Percentiles rank a stretch among this genome's conserved stretches.
Conservation (phyloP, 2,329 filamentous ascomycete genomes). For the Fusarium sambucinum region DNA sequence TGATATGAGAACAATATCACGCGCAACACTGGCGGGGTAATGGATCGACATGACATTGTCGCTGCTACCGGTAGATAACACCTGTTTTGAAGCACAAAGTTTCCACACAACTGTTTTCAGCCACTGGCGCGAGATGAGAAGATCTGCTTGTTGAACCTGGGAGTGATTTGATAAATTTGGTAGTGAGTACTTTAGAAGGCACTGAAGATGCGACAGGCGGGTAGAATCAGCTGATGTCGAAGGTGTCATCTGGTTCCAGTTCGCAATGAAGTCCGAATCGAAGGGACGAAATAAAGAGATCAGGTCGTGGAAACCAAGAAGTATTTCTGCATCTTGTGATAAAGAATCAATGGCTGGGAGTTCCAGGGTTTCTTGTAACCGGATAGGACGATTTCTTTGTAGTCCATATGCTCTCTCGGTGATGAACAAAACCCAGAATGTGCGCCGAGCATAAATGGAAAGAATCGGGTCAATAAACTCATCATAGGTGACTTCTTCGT, state of each 20-base stretch:
- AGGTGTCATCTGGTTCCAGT: constrained; percentile 45
- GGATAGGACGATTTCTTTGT: constrained; percentile 49
- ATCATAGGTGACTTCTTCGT: constrained; percentile 48
- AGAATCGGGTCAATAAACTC: neutral
- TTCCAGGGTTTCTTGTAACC: constrained; percentile 41
- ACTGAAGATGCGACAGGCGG: constrained; percentile 21
- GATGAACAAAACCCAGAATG: constrained; percentile 51
- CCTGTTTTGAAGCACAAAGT: constrained; percentile 42
- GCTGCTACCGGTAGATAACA: constrained; percentile 23
- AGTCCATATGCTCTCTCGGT: constrained; percentile 51
- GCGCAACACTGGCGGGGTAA: constrained; percentile 46
- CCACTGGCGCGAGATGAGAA: constrained; percentile 46
- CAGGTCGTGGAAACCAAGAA: constrained; percentile 51
- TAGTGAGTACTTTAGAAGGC: constrained; percentile 14
- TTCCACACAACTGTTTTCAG: constrained; percentile 49
- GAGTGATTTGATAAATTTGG: constrained; percentile 25
- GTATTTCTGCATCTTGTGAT: constrained; percentile 44
- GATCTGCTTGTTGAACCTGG: constrained; percentile 44
- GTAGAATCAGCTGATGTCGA: constrained; percentile 3
- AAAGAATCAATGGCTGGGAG: constrained; percentile 37
- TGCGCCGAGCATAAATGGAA: constrained; percentile 42
- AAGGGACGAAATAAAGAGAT: constrained; percentile 47
- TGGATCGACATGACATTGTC: constrained; percentile 46
- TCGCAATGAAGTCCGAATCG: constrained; percentile 45
- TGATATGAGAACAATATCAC: constrained; percentile 43